Evolutionary conservation across 495 filamentous ascomycete species (phyloP).

Genomic region (Lasiosphaeris hirsuta): DNA sequence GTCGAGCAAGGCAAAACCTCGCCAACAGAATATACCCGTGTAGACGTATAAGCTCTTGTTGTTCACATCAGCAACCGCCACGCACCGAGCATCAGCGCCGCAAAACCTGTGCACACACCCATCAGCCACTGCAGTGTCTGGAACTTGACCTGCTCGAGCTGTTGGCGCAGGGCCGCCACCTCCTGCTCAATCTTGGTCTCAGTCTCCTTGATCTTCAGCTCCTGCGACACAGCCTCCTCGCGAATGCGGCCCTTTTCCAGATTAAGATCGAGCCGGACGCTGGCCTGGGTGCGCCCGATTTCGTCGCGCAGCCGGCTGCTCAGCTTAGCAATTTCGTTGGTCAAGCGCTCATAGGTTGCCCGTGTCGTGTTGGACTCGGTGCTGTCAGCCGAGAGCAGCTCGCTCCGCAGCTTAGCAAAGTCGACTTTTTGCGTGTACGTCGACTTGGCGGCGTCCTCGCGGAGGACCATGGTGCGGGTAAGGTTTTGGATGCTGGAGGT

Average conservation of each 20-base stretch:
- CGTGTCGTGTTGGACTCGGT: conserved; percentile 85
- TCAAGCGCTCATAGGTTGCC: conserved; percentile 85
- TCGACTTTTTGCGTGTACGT: conserved; percentile 99
- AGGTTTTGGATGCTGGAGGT: conserved; percentile 81
- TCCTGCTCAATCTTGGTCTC: conserved; percentile 98
- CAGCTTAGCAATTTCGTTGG: conserved; percentile 91
- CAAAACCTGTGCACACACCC: conserved; percentile 91
- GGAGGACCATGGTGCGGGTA: conserved; percentile 97
- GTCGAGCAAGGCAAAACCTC: too few relatives aligned
- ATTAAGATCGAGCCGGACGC: conserved; percentile 87
- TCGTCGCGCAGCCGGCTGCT: conserved; percentile 87
- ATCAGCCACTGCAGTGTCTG: conserved; percentile 97
- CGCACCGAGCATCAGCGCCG: conserved; percentile 89
- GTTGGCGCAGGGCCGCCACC: conserved; percentile 83
- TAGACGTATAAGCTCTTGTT: too few relatives aligned
- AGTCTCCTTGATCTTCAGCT: conserved; percentile 98
- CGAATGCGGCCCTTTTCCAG: conserved; percentile 95
- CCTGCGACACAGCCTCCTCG: conserved; percentile 94
- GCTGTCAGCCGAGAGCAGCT: conserved; percentile 85
- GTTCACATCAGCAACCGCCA: conserved; percentile 77
- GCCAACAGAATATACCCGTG: too few relatives aligned
- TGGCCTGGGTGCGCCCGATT: conserved; percentile 87
- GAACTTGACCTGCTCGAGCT: conserved; percentile 96
- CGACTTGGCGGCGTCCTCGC: conserved; percentile 80
- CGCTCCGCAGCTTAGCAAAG: conserved; percentile 96